Evolutionary conservation across 805 yeast species (phyloP).

Genomic region (Lipomyces sp.): DNA sequence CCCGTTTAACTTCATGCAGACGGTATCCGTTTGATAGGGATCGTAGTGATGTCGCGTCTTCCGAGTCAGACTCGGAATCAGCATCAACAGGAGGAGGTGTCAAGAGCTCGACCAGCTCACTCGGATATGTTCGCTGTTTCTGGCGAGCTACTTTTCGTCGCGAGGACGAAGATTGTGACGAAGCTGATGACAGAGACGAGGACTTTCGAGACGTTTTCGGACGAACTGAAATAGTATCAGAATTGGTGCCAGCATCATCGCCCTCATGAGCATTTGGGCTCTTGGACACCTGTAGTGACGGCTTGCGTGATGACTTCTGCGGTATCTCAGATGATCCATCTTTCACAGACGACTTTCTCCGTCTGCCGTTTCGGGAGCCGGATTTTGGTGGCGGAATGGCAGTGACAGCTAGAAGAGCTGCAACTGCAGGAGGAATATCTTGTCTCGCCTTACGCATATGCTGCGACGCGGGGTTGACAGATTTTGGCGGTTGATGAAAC

Average conservation of each 20-base stretch:
- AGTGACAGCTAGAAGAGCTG: conserved; percentile 38
- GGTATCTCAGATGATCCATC: neutral
- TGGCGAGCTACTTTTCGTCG: neutral
- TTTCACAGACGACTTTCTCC: neutral
- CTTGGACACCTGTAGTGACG: neutral
- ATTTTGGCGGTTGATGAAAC: neutral
- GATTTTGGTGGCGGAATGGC: conserved; percentile 33
- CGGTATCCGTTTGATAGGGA: neutral
- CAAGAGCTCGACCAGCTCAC: conserved; percentile 30
- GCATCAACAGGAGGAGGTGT: conserved; percentile 35
- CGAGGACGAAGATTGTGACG: conserved; percentile 15
- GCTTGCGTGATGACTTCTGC: neutral
- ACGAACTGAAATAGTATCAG: neutral
- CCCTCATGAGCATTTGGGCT: neutral
- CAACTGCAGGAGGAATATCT: conserved; percentile 35
- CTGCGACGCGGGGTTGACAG: neutral
- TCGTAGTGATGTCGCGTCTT: neutral
- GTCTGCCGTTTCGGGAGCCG: neutral
- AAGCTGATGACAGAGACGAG: conserved; percentile 1
- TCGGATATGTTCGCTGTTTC: conserved; percentile 14
- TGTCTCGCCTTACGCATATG: conserved; percentile 7
- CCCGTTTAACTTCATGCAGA: neutral
- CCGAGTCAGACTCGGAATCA: conserved; percentile 13
- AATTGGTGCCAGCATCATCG: neutral
- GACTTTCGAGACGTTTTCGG: neutral